Evolutionary conservation across 2,329 filamentous ascomycete genomes (phyloP), one percentile per base, ranked within the genome.

Genomic region (Scedosporium aurantiacum): DNA sequence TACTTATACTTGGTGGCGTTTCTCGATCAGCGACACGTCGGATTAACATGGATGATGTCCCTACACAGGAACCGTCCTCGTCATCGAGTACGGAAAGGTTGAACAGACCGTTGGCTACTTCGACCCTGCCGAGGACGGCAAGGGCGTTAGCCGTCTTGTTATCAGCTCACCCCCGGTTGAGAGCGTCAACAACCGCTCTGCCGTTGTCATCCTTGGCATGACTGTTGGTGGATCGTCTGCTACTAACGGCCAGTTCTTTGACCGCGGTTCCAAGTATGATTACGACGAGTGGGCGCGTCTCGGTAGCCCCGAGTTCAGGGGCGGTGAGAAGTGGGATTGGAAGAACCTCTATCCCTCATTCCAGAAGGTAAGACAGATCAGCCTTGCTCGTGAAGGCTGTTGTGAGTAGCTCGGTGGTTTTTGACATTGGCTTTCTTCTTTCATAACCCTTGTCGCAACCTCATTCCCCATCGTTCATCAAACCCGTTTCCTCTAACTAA

Each of bases 191-290:
- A 70, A 69, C 64, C 63, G 63, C 47, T 60, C 65, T 4, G 69
- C 68, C 7, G 63, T 63, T 2, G 64, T 74, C 7, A 63, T 68
- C 7, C 70, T 70, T 18, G 73, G 72, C 5, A 69, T 70, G 63
- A 69, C 68, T 7, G 67, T 75, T 2, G 73, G 73, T 5, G 73
- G 73, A 41, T 68, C 70, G 57, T 74, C 72, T 4, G 68, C 72
- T 28, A 65, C 73, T 58, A 75, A 75, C 60, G 73, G 73, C 5
- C 70, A 72, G 69, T 71, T 74, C 66, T 72, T 74, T 59, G 72
- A 75, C 62, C 69, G 73, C 16, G 69, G 69, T 2, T 70, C 71
- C 2, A 69, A 68, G 14, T 66, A 66, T 61, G 73, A 75, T 65
- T 72, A 72, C 58, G 68, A 75, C 59, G 69, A 71, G 21, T 75